phyloP scores from a whole-genome alignment of 2,329 filamentous ascomycete genomes.

The Exophiala sp. region DNA sequence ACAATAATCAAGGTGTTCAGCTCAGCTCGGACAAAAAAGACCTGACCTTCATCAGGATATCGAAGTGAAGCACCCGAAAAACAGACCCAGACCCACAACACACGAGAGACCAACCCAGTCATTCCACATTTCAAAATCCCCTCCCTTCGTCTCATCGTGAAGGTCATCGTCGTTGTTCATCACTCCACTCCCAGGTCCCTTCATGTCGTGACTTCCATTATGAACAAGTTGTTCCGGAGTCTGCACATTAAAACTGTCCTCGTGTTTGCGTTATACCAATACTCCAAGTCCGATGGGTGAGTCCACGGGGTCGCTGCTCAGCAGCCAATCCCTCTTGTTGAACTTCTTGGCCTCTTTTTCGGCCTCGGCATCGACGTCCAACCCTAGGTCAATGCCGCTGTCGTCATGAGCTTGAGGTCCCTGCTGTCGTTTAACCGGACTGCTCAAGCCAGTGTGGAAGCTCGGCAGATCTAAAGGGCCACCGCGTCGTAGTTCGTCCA shows the following conservation, averaged over 20 bases:
- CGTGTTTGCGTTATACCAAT: constrained; percentile 8
- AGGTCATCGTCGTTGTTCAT: background rate
- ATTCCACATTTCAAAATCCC: no score
- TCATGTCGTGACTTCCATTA: background rate
- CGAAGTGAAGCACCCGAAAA: no score
- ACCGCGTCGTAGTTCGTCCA: constrained; percentile 25
- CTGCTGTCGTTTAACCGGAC: constrained; percentile 20
- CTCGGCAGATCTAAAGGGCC: constrained; percentile 28
- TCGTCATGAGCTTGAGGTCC: constrained; percentile 20
- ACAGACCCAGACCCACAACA: no score
- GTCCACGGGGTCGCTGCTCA: constrained; percentile 29
- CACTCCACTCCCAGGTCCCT: background rate
- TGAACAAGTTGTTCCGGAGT: no score
- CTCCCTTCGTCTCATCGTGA: background rate
- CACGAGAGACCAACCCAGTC: no score
- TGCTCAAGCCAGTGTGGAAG: constrained; percentile 26
- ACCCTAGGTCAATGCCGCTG: constrained; percentile 27
- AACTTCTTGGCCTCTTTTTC: constrained; percentile 28
- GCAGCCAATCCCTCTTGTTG: constrained; percentile 29
- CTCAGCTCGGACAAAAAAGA: no score
- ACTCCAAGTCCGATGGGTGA: constrained; percentile 20
- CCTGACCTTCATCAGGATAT: no score
- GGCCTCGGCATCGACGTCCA: constrained; percentile 36
- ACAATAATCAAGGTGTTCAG: no score
- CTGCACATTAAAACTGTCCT: no score